A percentile compares a stretch with the other conserved stretches of the same genome.
phyloP scores from a whole-genome alignment of 2,329 filamentous ascomycete genomes.

The Calonectria multiphialidica region DNA sequence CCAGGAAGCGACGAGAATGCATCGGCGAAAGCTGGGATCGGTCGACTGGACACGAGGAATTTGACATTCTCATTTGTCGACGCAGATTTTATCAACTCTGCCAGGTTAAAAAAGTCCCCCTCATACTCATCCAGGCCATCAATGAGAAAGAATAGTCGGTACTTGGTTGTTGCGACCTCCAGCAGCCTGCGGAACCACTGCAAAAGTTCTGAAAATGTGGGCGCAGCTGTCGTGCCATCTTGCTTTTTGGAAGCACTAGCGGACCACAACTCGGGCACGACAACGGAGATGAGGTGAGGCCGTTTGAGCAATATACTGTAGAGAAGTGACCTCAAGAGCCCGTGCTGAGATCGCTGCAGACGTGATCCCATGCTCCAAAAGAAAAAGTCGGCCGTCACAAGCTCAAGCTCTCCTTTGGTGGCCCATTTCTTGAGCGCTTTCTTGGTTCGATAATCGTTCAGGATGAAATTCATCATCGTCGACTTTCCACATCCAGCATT shows the following conservation, averaged over 20 bases:
- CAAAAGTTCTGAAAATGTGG: background rate
- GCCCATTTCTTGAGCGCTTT: background rate
- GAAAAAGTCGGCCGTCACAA: background rate
- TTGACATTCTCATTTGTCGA: background rate
- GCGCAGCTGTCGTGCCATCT: background rate
- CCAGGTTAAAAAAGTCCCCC: background rate
- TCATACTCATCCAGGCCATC: background rate
- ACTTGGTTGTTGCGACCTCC: background rate
- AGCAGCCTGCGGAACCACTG: background rate
- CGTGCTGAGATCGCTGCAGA: background rate
- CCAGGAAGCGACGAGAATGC: background rate
- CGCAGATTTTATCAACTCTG: background rate
- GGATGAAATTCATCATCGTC: background rate
- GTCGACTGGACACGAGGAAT: background rate
- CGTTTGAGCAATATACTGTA: background rate
- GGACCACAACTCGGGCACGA: background rate
- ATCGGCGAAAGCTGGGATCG: background rate
- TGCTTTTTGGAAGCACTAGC: background rate
- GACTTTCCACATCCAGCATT: background rate
- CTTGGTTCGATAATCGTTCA: background rate
- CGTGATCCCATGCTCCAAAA: slow-evolving; percentile 1
- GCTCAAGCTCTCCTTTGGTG: background rate
- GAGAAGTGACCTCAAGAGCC: background rate
- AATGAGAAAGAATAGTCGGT: background rate
- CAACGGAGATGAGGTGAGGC: background rate